Evolutionary conservation across 225 moss, liverwort and hornwort genomes (phyloP).

Genomic region (Physcomitrium patens): DNA sequence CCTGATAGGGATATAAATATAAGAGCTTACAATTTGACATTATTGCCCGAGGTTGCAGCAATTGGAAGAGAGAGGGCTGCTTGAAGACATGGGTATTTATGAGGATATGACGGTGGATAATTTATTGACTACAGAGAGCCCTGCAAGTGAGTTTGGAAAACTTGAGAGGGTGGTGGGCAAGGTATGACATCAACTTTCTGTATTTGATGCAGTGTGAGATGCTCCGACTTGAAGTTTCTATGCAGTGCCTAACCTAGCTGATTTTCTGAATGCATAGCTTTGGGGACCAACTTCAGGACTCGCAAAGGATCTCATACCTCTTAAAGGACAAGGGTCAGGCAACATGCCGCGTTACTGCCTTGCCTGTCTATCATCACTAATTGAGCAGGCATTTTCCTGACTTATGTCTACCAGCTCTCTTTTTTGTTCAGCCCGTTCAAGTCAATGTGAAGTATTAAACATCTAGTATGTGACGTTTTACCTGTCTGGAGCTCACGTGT

Average conservation of each 20-base stretch:
- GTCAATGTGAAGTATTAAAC: neutral
- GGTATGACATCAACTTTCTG: slow-evolving; percentile 30
- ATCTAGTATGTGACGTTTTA: neutral
- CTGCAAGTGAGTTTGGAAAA: slow-evolving; percentile 47
- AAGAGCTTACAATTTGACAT: slow-evolving; percentile 20
- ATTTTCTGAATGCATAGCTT: slow-evolving; percentile 43
- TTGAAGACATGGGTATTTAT: slow-evolving; percentile 60
- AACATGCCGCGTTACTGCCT: slow-evolving; percentile 64
- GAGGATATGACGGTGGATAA: slow-evolving; percentile 47
- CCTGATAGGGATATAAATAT: neutral
- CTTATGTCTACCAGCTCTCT: slow-evolving; percentile 3
- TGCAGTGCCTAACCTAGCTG: neutral
- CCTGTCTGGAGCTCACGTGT: too few species aligned
- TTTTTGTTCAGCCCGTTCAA: slow-evolving; percentile 6
- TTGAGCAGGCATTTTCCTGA: slow-evolving; percentile 59
- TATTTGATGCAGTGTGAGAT: slow-evolving; percentile 13
- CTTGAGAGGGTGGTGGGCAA: slow-evolving; percentile 67
- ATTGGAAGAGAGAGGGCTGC: slow-evolving; percentile 65
- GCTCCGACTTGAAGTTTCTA: slow-evolving; percentile 20
- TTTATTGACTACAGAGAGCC: slow-evolving; percentile 23
- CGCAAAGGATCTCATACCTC: slow-evolving; percentile 48
- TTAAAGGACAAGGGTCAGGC: slow-evolving; percentile 55
- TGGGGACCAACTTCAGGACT: slow-evolving; percentile 54
- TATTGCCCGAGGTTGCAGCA: slow-evolving; percentile 41
- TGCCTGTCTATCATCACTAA: slow-evolving; percentile 58